Percentiles rank a stretch among this genome's conserved stretches.
phyloP scores from a whole-genome alignment of 768 basidiomycete species.

The Pulveroboletus ravenelii region DNA sequence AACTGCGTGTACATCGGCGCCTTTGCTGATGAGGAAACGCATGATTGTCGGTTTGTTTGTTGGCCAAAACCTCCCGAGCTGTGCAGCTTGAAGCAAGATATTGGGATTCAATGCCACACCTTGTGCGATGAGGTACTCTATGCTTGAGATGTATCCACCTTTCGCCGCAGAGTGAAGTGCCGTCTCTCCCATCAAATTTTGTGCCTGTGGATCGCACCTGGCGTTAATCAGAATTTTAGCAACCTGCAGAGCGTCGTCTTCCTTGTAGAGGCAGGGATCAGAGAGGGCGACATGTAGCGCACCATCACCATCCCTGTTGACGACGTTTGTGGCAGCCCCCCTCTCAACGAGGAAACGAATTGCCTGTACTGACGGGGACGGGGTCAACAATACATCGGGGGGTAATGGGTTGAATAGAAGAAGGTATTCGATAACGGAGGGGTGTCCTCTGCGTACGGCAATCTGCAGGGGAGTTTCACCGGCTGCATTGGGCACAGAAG shows the following conservation, averaged over 20 bases:
- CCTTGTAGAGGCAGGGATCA: too few species aligned
- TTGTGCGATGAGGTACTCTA: slow-evolving; percentile 1
- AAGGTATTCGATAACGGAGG: too few species aligned
- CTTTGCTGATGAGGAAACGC: slow-evolving; percentile 1
- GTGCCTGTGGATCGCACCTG: not conserved
- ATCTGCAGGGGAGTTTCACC: too few species aligned
- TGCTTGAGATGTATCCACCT: not conserved
- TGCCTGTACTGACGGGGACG: too few species aligned
- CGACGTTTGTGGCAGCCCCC: too few species aligned
- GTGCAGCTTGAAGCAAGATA: not conserved
- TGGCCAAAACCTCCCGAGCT: not conserved
- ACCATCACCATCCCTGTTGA: too few species aligned
- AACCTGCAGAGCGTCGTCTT: not conserved
- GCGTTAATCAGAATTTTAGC: not conserved
- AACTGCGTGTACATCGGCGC: not conserved
- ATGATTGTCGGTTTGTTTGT: not conserved
- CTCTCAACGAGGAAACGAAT: too few species aligned
- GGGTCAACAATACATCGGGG: too few species aligned
- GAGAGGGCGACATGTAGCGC: too few species aligned
- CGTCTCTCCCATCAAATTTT: not conserved
- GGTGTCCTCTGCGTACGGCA: too few species aligned
- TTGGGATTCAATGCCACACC: not conserved
- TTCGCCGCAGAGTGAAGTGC: not conserved
- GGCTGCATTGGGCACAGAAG: too few species aligned
- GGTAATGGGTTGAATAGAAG: too few species aligned